Evolutionary conservation across 164 flowering plant species (phyloP).

Genomic region (Amborella trichopoda): DNA sequence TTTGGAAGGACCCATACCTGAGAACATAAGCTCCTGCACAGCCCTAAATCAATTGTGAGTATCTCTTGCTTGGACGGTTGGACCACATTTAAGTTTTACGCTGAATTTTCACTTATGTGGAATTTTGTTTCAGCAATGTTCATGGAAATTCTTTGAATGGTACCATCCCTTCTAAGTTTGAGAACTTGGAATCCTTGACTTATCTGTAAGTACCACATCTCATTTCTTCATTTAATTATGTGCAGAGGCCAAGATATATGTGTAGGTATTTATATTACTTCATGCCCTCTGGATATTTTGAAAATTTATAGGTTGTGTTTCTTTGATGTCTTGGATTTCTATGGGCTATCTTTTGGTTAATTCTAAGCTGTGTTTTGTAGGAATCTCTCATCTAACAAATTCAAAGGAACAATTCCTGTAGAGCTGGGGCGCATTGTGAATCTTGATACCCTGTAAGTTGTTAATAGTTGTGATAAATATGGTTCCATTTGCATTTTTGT

Average conservation of each 20-base stretch:
- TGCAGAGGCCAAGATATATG: too few species aligned
- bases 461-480: neutral
- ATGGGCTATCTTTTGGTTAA: neutral
- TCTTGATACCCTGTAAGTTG: constrained; percentile 75
- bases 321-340: neutral
- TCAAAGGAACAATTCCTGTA: constrained; percentile 54
- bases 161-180: constrained; percentile 60
- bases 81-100: too few species aligned
- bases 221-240: too few species aligned
- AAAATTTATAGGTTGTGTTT: too few species aligned
- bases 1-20: constrained; percentile 68
- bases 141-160: constrained; percentile 76
- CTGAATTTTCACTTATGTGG: neutral
- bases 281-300: too few species aligned
- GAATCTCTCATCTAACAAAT: constrained; percentile 71
- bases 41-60: constrained; percentile 84
- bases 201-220: constrained; percentile 47
- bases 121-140: constrained; percentile 44
- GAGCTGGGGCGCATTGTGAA: constrained; percentile 76
- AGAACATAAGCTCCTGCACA: constrained; percentile 41
- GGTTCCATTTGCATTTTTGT: neutral
- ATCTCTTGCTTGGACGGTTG: neutral
- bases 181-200: constrained; percentile 61
- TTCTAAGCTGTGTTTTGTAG: constrained; percentile 17
- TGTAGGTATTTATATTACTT: too few species aligned